These are phyloP conservation scores for Crotalaria pallida DNA, from an alignment of 306 rosid species.

Conservation along the genomic window DNA sequence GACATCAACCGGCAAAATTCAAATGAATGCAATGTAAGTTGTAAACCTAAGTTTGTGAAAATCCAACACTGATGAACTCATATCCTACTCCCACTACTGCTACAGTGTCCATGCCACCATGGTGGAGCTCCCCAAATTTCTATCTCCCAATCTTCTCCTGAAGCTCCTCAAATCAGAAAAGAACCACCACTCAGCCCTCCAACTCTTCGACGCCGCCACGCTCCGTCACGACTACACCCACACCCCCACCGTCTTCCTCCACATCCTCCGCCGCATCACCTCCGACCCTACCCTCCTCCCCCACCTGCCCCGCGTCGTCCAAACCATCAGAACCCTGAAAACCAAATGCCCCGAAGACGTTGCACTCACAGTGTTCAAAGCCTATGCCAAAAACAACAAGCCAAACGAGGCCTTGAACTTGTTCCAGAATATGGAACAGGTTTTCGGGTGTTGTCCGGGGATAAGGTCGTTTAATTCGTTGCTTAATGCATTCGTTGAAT, in stretches of 20 bases:
- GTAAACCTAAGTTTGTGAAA: not conserved
- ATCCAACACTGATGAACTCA: not conserved
- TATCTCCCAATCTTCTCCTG: slow-evolving; percentile 53
- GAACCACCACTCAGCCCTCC: slow-evolving; percentile 49
- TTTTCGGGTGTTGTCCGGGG: slow-evolving; percentile 67
- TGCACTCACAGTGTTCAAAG: slow-evolving; percentile 62
- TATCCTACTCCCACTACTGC: no score
- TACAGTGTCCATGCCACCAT: slow-evolving; percentile 51
- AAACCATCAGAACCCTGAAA: slow-evolving; percentile 43
- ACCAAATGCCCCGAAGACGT: slow-evolving; percentile 69
- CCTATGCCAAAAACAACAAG: slow-evolving; percentile 69
- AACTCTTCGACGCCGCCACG: slow-evolving; percentile 59
- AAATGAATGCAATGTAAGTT: not conserved
- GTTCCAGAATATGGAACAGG: slow-evolving; percentile 62
- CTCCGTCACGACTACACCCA: slow-evolving; percentile 45
- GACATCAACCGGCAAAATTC: no score
- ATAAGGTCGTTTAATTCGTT: slow-evolving; percentile 62
- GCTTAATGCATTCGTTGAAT: slow-evolving; percentile 66
- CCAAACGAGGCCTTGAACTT: slow-evolving; percentile 56
- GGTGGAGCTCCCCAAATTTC: slow-evolving; percentile 54
- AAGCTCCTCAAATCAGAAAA: slow-evolving; percentile 71
- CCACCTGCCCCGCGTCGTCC: slow-evolving; percentile 39
- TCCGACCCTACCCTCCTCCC: slow-evolving; percentile 35
- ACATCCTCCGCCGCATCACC: slow-evolving; percentile 60
- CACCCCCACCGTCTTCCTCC: slow-evolving; percentile 54